Base-by-base conservation (phyloP, 2,329 filamentous ascomycete species). In the Hymenotorrendiella dingleyae region DNA sequence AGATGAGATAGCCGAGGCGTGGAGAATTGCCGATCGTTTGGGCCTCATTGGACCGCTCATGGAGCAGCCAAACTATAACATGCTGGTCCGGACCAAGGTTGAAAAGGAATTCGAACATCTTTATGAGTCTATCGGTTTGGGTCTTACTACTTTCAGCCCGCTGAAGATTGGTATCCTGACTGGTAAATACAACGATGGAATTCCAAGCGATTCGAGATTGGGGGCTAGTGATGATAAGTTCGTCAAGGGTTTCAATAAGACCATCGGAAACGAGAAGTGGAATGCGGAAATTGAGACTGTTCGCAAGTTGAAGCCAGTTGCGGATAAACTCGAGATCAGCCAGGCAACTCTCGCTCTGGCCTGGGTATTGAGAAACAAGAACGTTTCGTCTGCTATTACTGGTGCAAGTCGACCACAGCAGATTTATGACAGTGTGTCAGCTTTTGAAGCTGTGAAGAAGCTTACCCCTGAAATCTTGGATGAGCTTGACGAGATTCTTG, bases 31-130 rank as follows among this genome's bases (percentile, higher is more conserved):
- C 24, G 77, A 82, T 52, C 71, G 69, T 50, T 68, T 83, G 7
- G 69, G 72, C 11, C 66, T 84, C 29, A 72, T 84, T 47, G 79
- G 76, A 6, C 80, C 80, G 3, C 54, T 82, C 23, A 75, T 82
- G 64, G 81, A 84, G 62, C 80, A 85, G 64, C 80, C 80, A 1
- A 67, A 74, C 38, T 84, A 84, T 65, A 83, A 80, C 64, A 73
- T 83, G 63, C 68, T 84, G 11, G 65, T 65, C 33, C 73, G 80
- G 19, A 64, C 76, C 49, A 76, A 75, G 55, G 77, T 84, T n/a
- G 80, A 84, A 65, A 65, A 65, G 38, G 79, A 84, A 54, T 83
- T 72, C 58, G 66, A 68, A 35, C 72, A 75, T 47, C 65, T 84
- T 20, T 84, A 80, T 62, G 67, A 74, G 30, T 70, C 80, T 46